Base-by-base conservation (phyloP, 768 basidiomycete genomes). In the Leucosporidium scottii region DNA sequence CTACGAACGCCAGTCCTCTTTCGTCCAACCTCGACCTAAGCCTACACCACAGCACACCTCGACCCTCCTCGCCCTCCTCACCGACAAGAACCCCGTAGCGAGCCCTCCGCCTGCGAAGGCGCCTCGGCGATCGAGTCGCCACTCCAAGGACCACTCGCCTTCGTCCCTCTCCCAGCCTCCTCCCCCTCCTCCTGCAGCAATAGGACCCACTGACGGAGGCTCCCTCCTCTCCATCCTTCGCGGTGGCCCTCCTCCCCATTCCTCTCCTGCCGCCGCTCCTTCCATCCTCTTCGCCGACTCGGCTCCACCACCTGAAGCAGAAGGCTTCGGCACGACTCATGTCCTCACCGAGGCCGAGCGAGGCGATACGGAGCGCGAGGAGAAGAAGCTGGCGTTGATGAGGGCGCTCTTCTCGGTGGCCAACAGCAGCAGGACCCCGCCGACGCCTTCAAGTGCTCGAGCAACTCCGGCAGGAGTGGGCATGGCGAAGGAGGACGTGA, bases 11-110 rank as follows among this genome's bases (percentile, higher is more conserved):
- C 71, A 72, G 47, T 54, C 62, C 28, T 65, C 63, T 6, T 72
- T 72, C 65, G 15, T 72, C 3, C 71, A 72, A 51, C 71, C 71
- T 7, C 47, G 55, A 30, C 65, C 71, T 10, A 65, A 68, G 36
- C 28, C 34, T 20, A 55, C 61, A 6, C 55, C 59, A 59, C 30
- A 27, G 7, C 58, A 65, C 17, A 61, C 65, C 48, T 44, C 64
- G 17, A 48, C 50, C 30, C 50, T 72, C 5, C 63, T 72, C 56
- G 71, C 68, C n/a, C 61, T 72, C 18, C 44, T 72, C 13, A 49
- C 48, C 1, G 66, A 55, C 62, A 55, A 44, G 54, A 58, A 10
- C 36, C 59, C 59, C 12, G 56, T 62, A 39, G 31, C 61, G 39
- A 27, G 25, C 3, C 62, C 65, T 4, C 66, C 70, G 2, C 70